Evolutionary conservation across 1,139 yeast species (phyloP).

Genomic region (Suhomyces guaymorum): DNA sequence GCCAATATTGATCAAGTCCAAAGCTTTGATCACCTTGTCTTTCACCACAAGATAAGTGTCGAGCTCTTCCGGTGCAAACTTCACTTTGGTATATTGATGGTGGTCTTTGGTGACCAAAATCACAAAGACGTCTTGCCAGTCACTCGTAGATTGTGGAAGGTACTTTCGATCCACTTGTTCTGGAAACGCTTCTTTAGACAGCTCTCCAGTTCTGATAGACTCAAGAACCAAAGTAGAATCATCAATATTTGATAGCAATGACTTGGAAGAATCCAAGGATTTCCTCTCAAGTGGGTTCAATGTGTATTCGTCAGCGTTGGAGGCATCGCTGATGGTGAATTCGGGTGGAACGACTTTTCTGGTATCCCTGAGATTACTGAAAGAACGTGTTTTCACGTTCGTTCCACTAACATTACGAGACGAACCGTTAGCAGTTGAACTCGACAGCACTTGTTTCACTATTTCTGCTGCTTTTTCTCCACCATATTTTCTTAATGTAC

Average conservation of each 20-base stretch:
- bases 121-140: slow-evolving; percentile 9
- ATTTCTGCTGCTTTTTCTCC: slow-evolving; percentile 44
- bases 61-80: slow-evolving; percentile 22
- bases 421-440: slow-evolving; percentile 10
- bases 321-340: not conserved
- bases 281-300: not conserved
- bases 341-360: slow-evolving; percentile 2
- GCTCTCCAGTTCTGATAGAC: not conserved
- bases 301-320: not conserved
- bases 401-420: slow-evolving; percentile 7
- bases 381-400: slow-evolving; percentile 1
- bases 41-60: slow-evolving; percentile 26
- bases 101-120: slow-evolving; percentile 66
- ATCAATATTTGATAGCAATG: slow-evolving; percentile 3
- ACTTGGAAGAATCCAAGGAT: slow-evolving; percentile 7
- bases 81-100: slow-evolving; percentile 48
- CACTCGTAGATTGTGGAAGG: slow-evolving; percentile 26
- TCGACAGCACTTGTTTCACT: slow-evolving; percentile 29
- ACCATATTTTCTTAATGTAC: slow-evolving; percentile 45
- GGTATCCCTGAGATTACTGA: slow-evolving; percentile 1
- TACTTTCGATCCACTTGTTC: slow-evolving; percentile 25
- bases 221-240: slow-evolving; percentile 5
- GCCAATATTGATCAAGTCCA: slow-evolving; percentile 45
- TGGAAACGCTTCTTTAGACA: slow-evolving; percentile 1
- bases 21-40: slow-evolving; percentile 35